A percentile compares a stretch with the other conserved stretches of the same genome.
These are phyloP conservation scores for Podosphaera aphanis DNA, from an alignment of 2,329 filamentous ascomycete species.

Conservation along the genomic window DNA sequence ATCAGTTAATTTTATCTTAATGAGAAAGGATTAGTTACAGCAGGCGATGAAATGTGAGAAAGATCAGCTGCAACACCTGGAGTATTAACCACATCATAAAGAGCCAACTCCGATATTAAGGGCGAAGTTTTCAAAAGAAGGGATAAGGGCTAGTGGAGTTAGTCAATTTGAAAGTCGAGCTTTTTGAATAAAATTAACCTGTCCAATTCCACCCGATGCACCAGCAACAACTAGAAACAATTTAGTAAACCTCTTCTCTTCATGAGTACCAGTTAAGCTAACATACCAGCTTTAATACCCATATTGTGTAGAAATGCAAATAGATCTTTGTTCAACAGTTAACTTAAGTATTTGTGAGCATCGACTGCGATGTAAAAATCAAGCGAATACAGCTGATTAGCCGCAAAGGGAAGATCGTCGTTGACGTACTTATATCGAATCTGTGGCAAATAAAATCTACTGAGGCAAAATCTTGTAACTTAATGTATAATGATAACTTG, in stretches of 20 bases:
- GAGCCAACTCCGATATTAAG: constrained; percentile 71
- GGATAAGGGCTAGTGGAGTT: constrained; percentile 52
- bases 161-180: constrained; percentile 2
- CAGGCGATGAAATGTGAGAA: constrained; percentile 84
- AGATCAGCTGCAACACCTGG: constrained; percentile 89
- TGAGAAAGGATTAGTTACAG: constrained; percentile 29
- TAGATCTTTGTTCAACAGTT: no score
- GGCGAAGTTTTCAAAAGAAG: constrained; percentile 83
- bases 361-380: no score
- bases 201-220: constrained; percentile 94
- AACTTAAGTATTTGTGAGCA: no score
- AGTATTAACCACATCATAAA: constrained; percentile 99
- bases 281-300: constrained; percentile 36
- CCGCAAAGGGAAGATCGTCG: no score
- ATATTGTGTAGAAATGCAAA: constrained; percentile 17
- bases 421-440: no score
- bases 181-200: constrained; percentile 35
- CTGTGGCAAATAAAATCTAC: no score
- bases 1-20: constrained; percentile 14
- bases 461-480: no score
- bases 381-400: no score
- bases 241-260: constrained; percentile 2
- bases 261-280: neutral
- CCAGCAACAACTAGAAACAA: constrained; percentile 53
- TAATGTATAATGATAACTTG: no score